Conservation (phyloP, 129 eudicot species). For the Helichrysum umbraculigerum region DNA sequence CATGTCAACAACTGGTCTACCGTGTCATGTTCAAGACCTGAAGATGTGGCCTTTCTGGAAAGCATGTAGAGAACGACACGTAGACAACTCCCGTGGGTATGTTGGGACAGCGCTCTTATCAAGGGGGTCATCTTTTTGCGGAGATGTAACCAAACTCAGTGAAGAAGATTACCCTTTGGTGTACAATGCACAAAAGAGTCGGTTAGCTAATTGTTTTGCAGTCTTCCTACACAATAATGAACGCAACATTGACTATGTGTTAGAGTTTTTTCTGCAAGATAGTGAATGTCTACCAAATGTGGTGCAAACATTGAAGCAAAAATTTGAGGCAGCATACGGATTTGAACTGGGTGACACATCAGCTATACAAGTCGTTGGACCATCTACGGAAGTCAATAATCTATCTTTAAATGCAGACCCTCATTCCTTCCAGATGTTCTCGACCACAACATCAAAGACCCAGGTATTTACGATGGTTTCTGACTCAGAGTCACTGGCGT, state of each 20-base stretch:
- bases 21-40: too few relatives aligned
- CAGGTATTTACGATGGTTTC: not conserved
- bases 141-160: conserved; percentile 15
- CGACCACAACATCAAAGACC: too few relatives aligned
- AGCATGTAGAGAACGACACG: too few relatives aligned
- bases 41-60: too few relatives aligned
- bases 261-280: conserved; percentile 12
- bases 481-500: not conserved
- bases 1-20: too few relatives aligned
- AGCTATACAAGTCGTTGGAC: too few relatives aligned
- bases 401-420: too few relatives aligned
- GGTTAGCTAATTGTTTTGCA: conserved; percentile 4
- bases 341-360: too few relatives aligned
- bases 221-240: conserved; percentile 4
- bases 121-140: conserved; percentile 10
- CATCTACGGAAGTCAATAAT: too few relatives aligned
- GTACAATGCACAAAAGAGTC: conserved; percentile 7
- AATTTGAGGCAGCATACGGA: too few relatives aligned
- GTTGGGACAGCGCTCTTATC: not conserved
- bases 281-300: not conserved
- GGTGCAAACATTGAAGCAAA: conserved; percentile 17
- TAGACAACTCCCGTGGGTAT: too few relatives aligned
- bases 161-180: conserved; percentile 25
- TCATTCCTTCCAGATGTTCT: too few relatives aligned
- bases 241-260: conserved; percentile 10